These are phyloP conservation scores for Penicillium argentinense DNA, from an alignment of 495 filamentous ascomycete species.

Conservation along the genomic window DNA sequence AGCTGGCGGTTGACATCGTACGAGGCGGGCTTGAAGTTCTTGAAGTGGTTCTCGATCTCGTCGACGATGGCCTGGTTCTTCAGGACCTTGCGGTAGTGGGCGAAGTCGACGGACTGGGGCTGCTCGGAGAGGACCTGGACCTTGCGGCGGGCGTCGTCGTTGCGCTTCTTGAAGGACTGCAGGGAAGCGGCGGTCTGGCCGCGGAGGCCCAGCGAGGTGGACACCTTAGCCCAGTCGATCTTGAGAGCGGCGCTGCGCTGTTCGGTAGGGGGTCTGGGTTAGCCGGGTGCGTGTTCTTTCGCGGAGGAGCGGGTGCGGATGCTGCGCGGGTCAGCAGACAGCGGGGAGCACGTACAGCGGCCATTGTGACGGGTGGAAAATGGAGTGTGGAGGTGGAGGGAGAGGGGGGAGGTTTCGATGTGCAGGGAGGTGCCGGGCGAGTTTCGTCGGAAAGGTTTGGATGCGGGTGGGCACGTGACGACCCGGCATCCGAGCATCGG, in stretches of 20 bases:
- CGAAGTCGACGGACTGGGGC: conserved; percentile 84
- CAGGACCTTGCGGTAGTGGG: conserved; percentile 83
- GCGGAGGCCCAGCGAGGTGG: conserved; percentile 88
- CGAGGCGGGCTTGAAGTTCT: conserved; percentile 80
- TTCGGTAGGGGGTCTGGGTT: conserved; percentile 31
- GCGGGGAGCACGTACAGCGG: conserved; percentile 73
- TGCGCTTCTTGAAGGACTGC: conserved; percentile 97
- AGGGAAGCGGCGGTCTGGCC: conserved; percentile 89
- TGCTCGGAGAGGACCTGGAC: conserved; percentile 74
- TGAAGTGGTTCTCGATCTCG: conserved; percentile 95
- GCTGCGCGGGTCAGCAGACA: conserved; percentile 6
- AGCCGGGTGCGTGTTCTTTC: conserved; percentile 19
- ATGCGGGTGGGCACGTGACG: conserved; percentile 44
- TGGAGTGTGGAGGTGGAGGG: conserved; percentile 37
- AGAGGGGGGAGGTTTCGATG: conserved; percentile 40
- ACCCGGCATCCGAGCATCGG: conserved; percentile 37
- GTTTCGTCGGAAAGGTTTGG: conserved; percentile 50
- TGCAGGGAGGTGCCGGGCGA: conserved; percentile 44
- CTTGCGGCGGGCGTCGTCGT: conserved; percentile 97
- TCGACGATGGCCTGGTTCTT: conserved; percentile 94
- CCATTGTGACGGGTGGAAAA: conserved; percentile 67
- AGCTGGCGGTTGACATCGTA: conserved; percentile 91
- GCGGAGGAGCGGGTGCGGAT: conserved; percentile 4
- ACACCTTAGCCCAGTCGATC: conserved; percentile 96
- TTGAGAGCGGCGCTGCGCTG: conserved; percentile 98